Base-by-base conservation (phyloP, 2,329 filamentous ascomycete species). In the Verticillium alfalfae region DNA sequence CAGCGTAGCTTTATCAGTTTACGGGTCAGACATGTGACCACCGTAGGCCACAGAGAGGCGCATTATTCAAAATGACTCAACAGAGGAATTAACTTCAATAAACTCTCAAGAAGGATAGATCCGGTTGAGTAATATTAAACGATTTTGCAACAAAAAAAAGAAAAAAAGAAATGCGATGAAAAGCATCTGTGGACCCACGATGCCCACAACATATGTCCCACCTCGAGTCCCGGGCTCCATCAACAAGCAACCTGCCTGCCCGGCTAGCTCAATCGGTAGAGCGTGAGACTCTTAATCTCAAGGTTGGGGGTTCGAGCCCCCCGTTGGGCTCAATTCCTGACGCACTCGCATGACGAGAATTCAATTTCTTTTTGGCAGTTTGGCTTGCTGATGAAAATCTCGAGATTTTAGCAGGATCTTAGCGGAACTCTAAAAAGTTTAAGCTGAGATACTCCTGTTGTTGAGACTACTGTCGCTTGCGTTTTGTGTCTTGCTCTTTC, bases 231-330 rank as follows among this genome's bases (percentile, higher is more conserved):
- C 2, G 16, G 18, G 45, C 45, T 52, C 22, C 54, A 56, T 36
- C 31, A 56, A 56, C 26, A 56, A 56, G 34, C 31, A 36, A 56
- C 26, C 54, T 36, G 54, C 54, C 34, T 73, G 80, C 80, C 80
- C 77, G 80, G 81, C 79, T 86, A 86, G 83, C 84, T 86, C 84
- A 86, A 86, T 86, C 83, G 83, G 83, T 87, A 88, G 85, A 88
- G 85, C 85, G 85, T 88, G 81, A 86, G 85, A 87, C 86, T 88
- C 85, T 84, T 83, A 83, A 81, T 81, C 80, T 81, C 77, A 80
- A 82, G 79, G 78, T 76, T 81, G 78, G 76, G 78, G 78, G 81
- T 83, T 82, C 79, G 79, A 81, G 34, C 56, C 56, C 56, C 56
- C 36, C 56, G 56, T 58, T 38, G 56, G 56, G 56, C 56, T 58